Base-by-base conservation (phyloP, 2,329 filamentous ascomycete genomes). In the Curvularia hawaiiensis region DNA sequence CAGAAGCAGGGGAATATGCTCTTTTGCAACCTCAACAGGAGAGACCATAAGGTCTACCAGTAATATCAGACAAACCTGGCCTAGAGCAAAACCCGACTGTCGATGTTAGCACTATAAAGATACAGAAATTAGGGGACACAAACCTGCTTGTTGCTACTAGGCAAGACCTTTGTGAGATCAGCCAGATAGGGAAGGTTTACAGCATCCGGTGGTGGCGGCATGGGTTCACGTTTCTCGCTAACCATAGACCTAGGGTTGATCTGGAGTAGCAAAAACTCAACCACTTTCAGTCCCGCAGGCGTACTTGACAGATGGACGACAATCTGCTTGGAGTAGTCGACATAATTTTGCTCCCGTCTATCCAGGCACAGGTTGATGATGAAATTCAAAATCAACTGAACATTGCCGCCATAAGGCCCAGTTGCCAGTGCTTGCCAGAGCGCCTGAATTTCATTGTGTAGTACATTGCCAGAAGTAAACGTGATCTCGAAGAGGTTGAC, bases 231-330 rank as follows among this genome's bases (percentile, higher is more conserved):
- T 75, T 94, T 96, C 71, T 96, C 90, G 65, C 92, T 91, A 10
- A 97, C 92, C 94, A 99, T 98, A n/a, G 92, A 90, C 75, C 95
- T 96, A 1, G 96, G 94, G 0, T 87, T 91, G 61, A 99, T 92
- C 64, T 97, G 92, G 77, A 96, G 84, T 28, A 98, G 80, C 53
- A 99, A 83, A 66, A 97, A 97, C 63, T 99, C 95, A 11, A 99
- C 89, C 3, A 99, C 93, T 70, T 96, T 96, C 47, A 91, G 89
- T 0, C 93, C 93, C 2, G 93, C 88, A 72, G 78, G 90, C 70
- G 85, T 97, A 63, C 91, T 95, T 0, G 95, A 96, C 5, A 99
- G 77, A 74, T 97, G 98, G 0, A 99, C 96, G 16, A 98, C 92
- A 51, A 99, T 95, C 75, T 99, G 95, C 79, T 98, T 99, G 5